Percentiles rank a stretch among this genome's conserved stretches.
Evolutionary conservation across 2,329 filamentous ascomycete species (phyloP).

Genomic region (Aspergillus sp.): DNA sequence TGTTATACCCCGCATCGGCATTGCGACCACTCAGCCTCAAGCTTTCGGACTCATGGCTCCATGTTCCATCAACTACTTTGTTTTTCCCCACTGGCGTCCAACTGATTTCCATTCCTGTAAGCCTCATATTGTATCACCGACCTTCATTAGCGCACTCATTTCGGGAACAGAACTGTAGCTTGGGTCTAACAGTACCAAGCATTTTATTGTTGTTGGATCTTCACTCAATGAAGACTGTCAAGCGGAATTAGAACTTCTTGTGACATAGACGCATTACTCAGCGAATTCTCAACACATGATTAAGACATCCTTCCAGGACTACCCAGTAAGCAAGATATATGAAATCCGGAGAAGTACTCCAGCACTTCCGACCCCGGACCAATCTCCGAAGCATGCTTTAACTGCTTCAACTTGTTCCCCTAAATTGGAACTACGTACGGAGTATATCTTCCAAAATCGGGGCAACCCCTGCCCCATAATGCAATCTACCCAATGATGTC

Average conservation of each 20-base stretch:
- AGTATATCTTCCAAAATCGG: too few relatives aligned
- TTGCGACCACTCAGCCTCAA: background rate
- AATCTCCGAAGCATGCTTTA: too few relatives aligned
- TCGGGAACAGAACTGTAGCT: background rate
- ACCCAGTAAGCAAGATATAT: too few relatives aligned
- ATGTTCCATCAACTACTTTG: background rate
- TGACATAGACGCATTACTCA: background rate
- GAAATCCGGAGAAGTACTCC: too few relatives aligned
- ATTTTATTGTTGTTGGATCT: background rate
- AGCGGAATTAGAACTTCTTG: background rate
- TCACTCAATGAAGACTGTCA: background rate
- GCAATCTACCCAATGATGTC: too few relatives aligned
- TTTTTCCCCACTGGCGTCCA: too few relatives aligned
- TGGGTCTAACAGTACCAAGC: background rate
- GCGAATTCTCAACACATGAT: too few relatives aligned
- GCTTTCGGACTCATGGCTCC: background rate
- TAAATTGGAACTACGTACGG: too few relatives aligned
- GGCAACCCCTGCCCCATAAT: too few relatives aligned
- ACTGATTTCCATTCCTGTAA: background rate
- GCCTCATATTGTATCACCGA: background rate
- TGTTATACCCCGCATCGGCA: conserved; percentile 10
- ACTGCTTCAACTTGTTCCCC: too few relatives aligned
- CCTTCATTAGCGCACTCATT: background rate
- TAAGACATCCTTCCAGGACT: too few relatives aligned
- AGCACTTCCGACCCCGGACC: too few relatives aligned